Evolutionary conservation across 306 rosid genomes (phyloP).

Genomic region (Cajanus cajan): DNA sequence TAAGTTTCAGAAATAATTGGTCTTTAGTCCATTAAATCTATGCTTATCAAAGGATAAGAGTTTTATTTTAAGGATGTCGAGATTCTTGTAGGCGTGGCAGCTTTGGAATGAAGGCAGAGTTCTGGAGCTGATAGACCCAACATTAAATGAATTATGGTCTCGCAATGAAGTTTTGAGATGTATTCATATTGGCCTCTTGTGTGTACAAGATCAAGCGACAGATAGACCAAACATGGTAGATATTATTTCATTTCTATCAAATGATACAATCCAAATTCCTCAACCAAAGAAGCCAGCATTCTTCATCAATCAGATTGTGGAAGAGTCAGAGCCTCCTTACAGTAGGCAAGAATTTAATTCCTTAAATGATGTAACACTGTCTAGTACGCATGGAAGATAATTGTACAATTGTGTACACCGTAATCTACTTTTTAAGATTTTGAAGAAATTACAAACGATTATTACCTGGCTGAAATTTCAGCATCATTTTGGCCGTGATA

Average conservation of each 20-base stretch:
- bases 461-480: too few relatives aligned
- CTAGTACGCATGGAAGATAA: conserved; percentile 23
- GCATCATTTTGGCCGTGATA: too few relatives aligned
- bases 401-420: neutral
- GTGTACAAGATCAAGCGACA: conserved; percentile 39
- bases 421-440: neutral
- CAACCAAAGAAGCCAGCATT: conserved; percentile 31
- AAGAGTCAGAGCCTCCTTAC: neutral
- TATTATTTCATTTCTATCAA: conserved; percentile 39
- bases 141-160: neutral
- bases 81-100: conserved; percentile 35
- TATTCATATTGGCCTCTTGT: conserved; percentile 46
- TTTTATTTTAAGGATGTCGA: neutral
- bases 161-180: conserved; percentile 25
- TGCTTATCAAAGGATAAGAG: neutral
- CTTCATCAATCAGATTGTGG: conserved; percentile 1
- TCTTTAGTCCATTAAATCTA: neutral
- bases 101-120: conserved; percentile 41
- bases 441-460: neutral
- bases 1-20: conserved; percentile 9
- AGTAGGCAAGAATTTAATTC: conserved; percentile 7
- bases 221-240: conserved; percentile 46
- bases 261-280: conserved; percentile 32
- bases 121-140: conserved; percentile 27
- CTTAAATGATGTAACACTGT: neutral